Conservation (phyloP, 345 rosid genomes). For the Gossypium australe region DNA sequence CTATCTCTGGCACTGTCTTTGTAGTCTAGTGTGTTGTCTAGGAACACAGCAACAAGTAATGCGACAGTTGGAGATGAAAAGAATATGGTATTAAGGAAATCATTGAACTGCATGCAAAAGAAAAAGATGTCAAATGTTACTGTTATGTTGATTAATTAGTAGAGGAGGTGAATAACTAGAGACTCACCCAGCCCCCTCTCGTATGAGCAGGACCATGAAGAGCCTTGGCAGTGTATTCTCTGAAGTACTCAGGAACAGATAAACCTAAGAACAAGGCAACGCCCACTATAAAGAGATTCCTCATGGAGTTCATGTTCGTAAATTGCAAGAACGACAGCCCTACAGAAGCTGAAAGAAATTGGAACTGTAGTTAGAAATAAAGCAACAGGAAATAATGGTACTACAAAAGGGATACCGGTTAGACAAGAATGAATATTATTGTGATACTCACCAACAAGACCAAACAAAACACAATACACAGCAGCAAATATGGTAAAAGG, state of each 20-base stretch:
- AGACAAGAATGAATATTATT: neutral
- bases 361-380: neutral
- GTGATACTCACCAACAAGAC: constrained; percentile 68
- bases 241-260: constrained; percentile 84
- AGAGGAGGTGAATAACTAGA: too few species aligned
- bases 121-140: neutral
- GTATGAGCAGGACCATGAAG: constrained; percentile 95
- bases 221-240: constrained; percentile 75
- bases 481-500: constrained; percentile 96
- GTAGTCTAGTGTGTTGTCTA: constrained; percentile 89
- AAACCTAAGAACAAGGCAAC: constrained; percentile 86
- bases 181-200: constrained; percentile 76
- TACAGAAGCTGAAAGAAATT: constrained; percentile 63
- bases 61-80: constrained; percentile 87
- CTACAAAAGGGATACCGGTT: neutral
- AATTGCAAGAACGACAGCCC: constrained; percentile 94
- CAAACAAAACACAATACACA: constrained; percentile 85
- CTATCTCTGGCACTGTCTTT: constrained; percentile 82
- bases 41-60: constrained; percentile 65
- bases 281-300: constrained; percentile 85
- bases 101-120: constrained; percentile 66
- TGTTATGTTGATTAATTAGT: neutral
- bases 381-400: neutral
- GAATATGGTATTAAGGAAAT: constrained; percentile 92
- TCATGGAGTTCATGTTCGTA: constrained; percentile 95